These are phyloP conservation scores for Paecilomyces sp. DNA, from an alignment of 2,329 filamentous ascomycete genomes.

Conservation along the genomic window DNA sequence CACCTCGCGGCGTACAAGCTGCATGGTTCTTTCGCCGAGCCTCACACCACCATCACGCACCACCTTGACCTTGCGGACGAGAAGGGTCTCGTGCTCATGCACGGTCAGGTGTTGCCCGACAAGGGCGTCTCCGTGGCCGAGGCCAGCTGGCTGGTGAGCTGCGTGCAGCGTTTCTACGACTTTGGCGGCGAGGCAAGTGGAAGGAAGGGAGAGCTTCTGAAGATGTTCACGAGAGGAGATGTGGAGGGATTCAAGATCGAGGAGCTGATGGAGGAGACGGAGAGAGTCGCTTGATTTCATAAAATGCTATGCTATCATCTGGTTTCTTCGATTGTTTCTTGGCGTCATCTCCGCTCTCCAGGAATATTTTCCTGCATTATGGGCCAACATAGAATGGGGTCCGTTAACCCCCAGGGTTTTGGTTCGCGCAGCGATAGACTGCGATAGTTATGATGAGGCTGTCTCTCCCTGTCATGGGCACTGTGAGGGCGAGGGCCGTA, in stretches of 20 bases:
- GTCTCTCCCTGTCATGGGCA: no score
- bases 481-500: neutral
- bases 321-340: neutral
- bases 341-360: neutral
- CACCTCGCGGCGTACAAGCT: constrained; percentile 89
- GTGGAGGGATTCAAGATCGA: constrained; percentile 68
- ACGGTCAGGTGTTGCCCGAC: constrained; percentile 70
- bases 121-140: constrained; percentile 71
- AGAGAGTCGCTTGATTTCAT: constrained; percentile 53
- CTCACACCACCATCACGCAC: constrained; percentile 91
- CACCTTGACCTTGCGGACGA: constrained; percentile 70
- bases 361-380: neutral
- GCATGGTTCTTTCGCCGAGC: constrained; percentile 78
- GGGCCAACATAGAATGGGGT: neutral
- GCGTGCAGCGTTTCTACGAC: constrained; percentile 85
- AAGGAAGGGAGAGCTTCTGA: constrained; percentile 63
- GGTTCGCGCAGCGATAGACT: no score
- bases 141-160: constrained; percentile 86
- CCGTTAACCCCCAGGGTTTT: neutral
- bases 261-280: constrained; percentile 78
- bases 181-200: constrained; percentile 50
- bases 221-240: constrained; percentile 77
- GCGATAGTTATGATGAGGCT: no score
- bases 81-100: constrained; percentile 77
- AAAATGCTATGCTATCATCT: neutral